Evolutionary conservation across 176 grass and related monocot species (phyloP), one percentile per base, ranked within the genome.

Genomic region (Triticum urartu): DNA sequence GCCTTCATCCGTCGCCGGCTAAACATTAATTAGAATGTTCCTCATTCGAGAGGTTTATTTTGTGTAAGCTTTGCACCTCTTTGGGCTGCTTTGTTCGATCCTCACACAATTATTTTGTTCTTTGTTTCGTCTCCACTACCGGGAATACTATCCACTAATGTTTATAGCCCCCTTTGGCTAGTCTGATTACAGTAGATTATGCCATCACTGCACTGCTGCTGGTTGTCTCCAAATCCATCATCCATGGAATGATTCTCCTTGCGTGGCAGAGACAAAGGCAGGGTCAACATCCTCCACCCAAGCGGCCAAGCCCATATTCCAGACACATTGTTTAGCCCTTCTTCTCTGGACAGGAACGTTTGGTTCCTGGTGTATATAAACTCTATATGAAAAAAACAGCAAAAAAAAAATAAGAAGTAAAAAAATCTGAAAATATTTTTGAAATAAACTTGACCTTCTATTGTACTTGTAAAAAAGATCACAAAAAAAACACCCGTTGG

Each of bases 251-350:
- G 72, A 75, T 75, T 75, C 69, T 25, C 38, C 69, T 72, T 72
- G 36, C 38, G 69, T 72, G 69, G 69, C 69, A 72, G 38, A 43
- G 72, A 75, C 72, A 75, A 75, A 30, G 3, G n/a, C 71, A 13
- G 42, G 72, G 72, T 48, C 72, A 75, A 72, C 36, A 75, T 47
- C 1, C 18, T 22, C 72, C 45, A 7, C 13, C 33, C 33, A 33
- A 33, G 33, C 33, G 33, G 33, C 69, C 71, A 26, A 26, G 39
- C 22, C 42, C n/a, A 74, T 74, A 74, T 74, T 43, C 69, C 69
- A 72, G 13, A 70, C 69, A 25, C 11, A 71, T 40, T 14, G n/a
- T 6, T 45, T 43, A 72, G 69, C 5, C 39, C 20, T 43, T 72
- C 69, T 73, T 39, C 65, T 47, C 11, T 13, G 10, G 40, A 47